A percentile compares a stretch with the other conserved stretches of the same genome.
phyloP scores from a whole-genome alignment of 306 rosid species.

The Vigna radiata region DNA sequence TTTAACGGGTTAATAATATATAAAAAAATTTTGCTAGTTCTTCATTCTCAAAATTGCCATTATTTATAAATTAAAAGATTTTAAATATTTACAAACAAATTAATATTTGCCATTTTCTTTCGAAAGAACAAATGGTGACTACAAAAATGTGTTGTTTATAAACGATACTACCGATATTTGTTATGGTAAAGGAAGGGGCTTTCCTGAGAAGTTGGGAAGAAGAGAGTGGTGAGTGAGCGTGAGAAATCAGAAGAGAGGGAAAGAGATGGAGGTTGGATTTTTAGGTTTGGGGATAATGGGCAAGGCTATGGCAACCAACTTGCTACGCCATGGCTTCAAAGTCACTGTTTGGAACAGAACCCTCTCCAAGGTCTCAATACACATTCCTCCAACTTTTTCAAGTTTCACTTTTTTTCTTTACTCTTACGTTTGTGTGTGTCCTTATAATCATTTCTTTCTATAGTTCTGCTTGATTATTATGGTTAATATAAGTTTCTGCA shows the following conservation, averaged over 20 bases:
- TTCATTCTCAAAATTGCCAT: not conserved
- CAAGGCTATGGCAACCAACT: slow-evolving; percentile 75
- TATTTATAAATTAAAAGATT: not conserved
- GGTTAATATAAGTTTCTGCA: not conserved
- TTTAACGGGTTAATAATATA: not conserved
- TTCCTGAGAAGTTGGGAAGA: not conserved
- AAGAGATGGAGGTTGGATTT: slow-evolving; percentile 74
- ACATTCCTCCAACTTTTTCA: not conserved
- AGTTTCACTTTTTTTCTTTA: not conserved
- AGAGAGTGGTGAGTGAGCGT: not conserved
- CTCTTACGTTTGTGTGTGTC: not conserved
- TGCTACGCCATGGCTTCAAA: slow-evolving; percentile 71
- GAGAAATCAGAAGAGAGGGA: slow-evolving; percentile 33
- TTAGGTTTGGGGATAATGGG: slow-evolving; percentile 95
- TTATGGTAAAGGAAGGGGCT: not conserved
- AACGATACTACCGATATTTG: not conserved
- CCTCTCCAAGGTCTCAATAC: slow-evolving; percentile 65
- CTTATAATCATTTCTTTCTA: slow-evolving; percentile 18
- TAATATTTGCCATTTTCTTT: not conserved
- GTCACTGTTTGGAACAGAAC: slow-evolving; percentile 92
- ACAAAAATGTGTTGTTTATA: not conserved
- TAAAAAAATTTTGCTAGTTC: not conserved
- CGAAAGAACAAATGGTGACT: not conserved
- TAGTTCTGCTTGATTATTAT: not conserved
- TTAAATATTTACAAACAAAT: not conserved